Conservation (phyloP, 2,329 filamentous ascomycete species). For the Penicillium carneum region DNA sequence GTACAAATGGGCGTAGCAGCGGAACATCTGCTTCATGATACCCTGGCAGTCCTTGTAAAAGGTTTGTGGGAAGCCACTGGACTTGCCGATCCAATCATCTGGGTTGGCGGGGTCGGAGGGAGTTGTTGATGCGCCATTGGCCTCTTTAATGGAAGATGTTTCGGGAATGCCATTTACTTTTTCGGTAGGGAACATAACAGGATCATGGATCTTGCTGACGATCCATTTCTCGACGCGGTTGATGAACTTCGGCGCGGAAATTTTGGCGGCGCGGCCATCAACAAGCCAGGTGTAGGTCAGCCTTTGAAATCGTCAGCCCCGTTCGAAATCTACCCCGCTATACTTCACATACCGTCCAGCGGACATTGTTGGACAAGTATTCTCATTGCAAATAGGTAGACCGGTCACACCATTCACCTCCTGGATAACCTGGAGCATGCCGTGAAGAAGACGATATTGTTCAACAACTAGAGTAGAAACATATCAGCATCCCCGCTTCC, state of each 20-base stretch:
- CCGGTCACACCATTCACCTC: constrained; percentile 80
- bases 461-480: constrained; percentile 74
- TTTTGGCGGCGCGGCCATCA: constrained; percentile 83
- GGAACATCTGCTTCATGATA: constrained; percentile 98
- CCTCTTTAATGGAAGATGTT: constrained; percentile 63
- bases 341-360: constrained; percentile 78
- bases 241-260: constrained; percentile 92
- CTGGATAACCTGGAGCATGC: constrained; percentile 86
- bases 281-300: constrained; percentile 98
- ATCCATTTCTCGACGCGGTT: constrained; percentile 97
- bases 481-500: constrained; percentile 19
- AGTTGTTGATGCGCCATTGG: constrained; percentile 41
- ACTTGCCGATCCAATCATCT: constrained; percentile 85
- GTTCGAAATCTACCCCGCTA: constrained; percentile 23
- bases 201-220: constrained; percentile 90
- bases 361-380: constrained; percentile 88
- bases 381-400: constrained; percentile 80
- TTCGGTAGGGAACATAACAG: constrained; percentile 87
- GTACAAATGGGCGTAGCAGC: constrained; percentile 96
- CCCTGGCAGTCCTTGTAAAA: constrained; percentile 90
- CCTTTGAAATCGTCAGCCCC: constrained; percentile 56
- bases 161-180: constrained; percentile 67
- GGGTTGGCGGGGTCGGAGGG: constrained; percentile 53
- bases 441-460: constrained; percentile 86
- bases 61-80: constrained; percentile 87